These are phyloP conservation scores for Arctium minus DNA, from an alignment of 129 eudicot species.

Conservation along the genomic window DNA sequence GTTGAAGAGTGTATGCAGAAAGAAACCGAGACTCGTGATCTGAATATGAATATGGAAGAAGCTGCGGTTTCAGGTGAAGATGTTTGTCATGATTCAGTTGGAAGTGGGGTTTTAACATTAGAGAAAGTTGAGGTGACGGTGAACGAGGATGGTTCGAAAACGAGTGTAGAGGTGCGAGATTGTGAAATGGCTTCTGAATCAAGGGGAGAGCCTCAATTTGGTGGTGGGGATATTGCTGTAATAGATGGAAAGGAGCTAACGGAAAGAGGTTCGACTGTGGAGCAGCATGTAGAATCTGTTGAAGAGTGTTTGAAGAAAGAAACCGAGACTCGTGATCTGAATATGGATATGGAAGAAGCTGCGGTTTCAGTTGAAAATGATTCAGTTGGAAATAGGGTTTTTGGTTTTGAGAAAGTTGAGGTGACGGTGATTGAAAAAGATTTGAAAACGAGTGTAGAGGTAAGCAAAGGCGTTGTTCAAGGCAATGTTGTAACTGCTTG, in stretches of 20 bases:
- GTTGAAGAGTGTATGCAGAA: not conserved
- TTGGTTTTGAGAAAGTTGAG: conserved; percentile 10
- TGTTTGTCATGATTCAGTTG: not conserved
- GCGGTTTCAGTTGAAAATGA: not conserved
- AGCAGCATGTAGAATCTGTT: not conserved
- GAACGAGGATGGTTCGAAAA: conserved; percentile 10
- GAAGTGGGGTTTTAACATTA: not conserved
- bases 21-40: conserved; percentile 8
- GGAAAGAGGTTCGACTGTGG: conserved; percentile 12
- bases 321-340: not conserved
- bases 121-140: conserved; percentile 13
- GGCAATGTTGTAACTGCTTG: not conserved
- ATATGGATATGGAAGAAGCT: not conserved
- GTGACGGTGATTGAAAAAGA: conserved; percentile 4
- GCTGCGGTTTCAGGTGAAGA: not conserved
- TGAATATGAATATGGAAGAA: not conserved
- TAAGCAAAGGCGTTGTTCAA: not conserved
- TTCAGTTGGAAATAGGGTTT: conserved; percentile 12
- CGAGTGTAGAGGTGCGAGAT: not conserved
- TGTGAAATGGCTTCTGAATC: not conserved
- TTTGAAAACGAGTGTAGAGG: not conserved
- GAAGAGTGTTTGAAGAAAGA: not conserved
- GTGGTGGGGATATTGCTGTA: conserved; percentile 5
- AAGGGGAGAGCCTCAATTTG: not conserved
- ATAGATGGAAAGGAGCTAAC: not conserved